phyloP scores from a whole-genome alignment of 805 yeast species.

The Wickerhamomyces ciferrii region DNA sequence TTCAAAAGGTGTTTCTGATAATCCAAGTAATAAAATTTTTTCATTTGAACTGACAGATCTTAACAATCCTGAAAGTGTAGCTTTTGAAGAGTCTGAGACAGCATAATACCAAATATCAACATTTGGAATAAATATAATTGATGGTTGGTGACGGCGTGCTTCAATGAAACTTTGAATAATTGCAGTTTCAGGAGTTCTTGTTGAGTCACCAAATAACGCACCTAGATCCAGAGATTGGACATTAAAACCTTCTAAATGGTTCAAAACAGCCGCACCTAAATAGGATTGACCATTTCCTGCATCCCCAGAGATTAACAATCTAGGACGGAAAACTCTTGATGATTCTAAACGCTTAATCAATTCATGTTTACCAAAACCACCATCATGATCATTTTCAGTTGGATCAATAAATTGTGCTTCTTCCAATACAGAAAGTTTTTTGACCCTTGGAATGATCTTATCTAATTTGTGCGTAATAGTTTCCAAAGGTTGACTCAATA shows the following conservation, averaged over 20 bases:
- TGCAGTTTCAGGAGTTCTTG: conserved; percentile 77
- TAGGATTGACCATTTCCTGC: conserved; percentile 86
- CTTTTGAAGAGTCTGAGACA: conserved; percentile 61
- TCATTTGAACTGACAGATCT: conserved; percentile 69
- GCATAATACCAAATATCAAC: conserved; percentile 71
- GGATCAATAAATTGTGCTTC: conserved; percentile 65
- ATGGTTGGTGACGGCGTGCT: conserved; percentile 84
- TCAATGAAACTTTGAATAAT: conserved; percentile 82
- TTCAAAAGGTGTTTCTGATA: conserved; percentile 45
- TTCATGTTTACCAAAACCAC: conserved; percentile 68
- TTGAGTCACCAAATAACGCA: conserved; percentile 68
- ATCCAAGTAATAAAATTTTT: conserved; percentile 66
- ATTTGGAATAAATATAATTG: conserved; percentile 79
- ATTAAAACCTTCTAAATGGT: conserved; percentile 83
- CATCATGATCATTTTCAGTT: conserved; percentile 48
- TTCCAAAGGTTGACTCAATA: conserved; percentile 48
- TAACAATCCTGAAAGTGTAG: conserved; percentile 67
- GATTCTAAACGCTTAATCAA: conserved; percentile 41
- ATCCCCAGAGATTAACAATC: conserved; percentile 67
- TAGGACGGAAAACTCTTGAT: conserved; percentile 76
- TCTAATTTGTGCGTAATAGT: conserved; percentile 44
- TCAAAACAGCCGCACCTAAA: conserved; percentile 74
- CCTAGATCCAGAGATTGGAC: conserved; percentile 84
- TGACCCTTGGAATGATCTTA: conserved; percentile 54
- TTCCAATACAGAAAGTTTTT: conserved; percentile 53